Percentiles rank a stretch among this genome's conserved stretches.
These are phyloP conservation scores for Vigna nakashimae DNA, from an alignment of 306 rosid genomes.

Conservation along the genomic window DNA sequence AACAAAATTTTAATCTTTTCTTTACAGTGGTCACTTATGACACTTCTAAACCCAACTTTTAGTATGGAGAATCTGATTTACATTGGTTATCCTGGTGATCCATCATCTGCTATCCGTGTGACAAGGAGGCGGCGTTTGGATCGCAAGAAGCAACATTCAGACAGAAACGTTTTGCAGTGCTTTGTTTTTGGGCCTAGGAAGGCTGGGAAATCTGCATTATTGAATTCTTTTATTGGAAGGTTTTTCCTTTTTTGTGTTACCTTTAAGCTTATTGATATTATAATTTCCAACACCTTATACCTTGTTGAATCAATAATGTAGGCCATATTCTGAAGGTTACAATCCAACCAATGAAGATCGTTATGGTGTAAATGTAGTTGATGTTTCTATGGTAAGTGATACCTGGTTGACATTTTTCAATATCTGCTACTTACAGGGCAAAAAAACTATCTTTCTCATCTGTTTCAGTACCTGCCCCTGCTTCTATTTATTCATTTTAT, in stretches of 20 bases:
- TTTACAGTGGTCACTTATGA: slow-evolving; percentile 96
- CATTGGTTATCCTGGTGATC: slow-evolving; percentile 83
- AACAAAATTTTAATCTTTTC: slow-evolving; percentile 35
- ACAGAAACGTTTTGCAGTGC: slow-evolving; percentile 88
- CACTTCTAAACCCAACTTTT: slow-evolving; percentile 79
- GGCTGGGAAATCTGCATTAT: slow-evolving; percentile 89
- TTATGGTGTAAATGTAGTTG: slow-evolving; percentile 79
- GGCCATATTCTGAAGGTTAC: slow-evolving; percentile 66
- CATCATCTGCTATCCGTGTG: slow-evolving; percentile 75
- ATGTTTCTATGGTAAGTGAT: slow-evolving; percentile 45
- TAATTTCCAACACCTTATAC: background rate
- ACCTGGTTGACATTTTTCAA: slow-evolving; percentile 23
- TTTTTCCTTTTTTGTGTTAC: slow-evolving; percentile 37
- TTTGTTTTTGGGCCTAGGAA: slow-evolving; percentile 93
- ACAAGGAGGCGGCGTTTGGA: slow-evolving; percentile 85
- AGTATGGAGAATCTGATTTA: slow-evolving; percentile 91
- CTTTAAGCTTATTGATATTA: slow-evolving; percentile 16
- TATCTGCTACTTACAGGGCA: slow-evolving; percentile 15
- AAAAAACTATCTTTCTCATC: background rate
- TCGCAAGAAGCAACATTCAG: slow-evolving; percentile 87
- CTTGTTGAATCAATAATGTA: slow-evolving; percentile 53
- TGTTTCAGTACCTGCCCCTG: background rate
- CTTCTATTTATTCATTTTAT: slow-evolving; percentile 17
- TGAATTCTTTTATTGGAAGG: slow-evolving; percentile 91
- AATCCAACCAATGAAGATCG: slow-evolving; percentile 72